These are phyloP conservation scores for Scenedesmus sp. DNA, from an alignment of 163 green algal genomes.

Conservation along the genomic window DNA sequence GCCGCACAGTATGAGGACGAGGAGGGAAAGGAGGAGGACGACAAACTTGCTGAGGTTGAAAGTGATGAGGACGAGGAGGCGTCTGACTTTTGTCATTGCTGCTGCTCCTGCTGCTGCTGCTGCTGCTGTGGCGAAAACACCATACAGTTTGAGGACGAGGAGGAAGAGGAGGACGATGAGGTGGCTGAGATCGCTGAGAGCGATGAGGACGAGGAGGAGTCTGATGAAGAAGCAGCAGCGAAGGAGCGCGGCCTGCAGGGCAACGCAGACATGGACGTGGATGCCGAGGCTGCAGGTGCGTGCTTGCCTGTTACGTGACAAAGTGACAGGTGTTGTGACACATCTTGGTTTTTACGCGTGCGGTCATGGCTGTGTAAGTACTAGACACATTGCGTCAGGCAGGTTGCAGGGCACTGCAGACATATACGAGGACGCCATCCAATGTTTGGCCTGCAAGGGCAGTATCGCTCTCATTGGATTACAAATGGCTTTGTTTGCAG, in stretches of 20 bases:
- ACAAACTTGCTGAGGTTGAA: neutral
- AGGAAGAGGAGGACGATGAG: conserved; percentile 74
- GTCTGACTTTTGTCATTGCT: neutral
- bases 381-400: no score
- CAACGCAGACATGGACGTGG: neutral
- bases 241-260: conserved; percentile 3
- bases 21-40: no score
- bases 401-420: neutral
- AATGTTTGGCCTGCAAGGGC: no score
- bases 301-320: neutral
- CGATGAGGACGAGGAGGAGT: conserved; percentile 84
- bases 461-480: no score
- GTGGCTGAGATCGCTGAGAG: conserved; percentile 77
- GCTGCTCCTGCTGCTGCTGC: neutral
- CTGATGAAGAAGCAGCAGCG: conserved; percentile 45
- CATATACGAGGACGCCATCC: neutral
- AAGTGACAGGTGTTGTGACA: neutral
- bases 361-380: neutral
- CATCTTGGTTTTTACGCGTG: neutral
- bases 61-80: neutral
- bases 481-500: no score
- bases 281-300: conserved; percentile 65
- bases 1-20: no score
- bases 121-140: neutral
- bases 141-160: conserved; percentile 78